Conservation (phyloP, 2,329 filamentous ascomycete species). For the Juglanconis sp. region DNA sequence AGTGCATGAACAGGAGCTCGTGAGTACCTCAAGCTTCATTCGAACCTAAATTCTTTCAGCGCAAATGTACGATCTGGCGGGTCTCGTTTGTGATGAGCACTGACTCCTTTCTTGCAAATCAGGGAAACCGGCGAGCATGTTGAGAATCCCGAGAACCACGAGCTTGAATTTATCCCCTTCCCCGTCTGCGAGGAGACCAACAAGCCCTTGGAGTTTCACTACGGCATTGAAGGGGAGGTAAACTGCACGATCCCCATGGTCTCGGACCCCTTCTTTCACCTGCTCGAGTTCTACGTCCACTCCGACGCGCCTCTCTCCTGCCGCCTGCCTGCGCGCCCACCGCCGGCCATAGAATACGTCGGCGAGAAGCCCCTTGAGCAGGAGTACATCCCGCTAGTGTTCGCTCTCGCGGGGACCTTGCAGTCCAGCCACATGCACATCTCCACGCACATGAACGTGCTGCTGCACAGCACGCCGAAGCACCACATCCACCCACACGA, state of each 20-base stretch:
- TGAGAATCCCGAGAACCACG: slow-evolving; percentile 67
- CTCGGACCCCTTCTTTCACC: slow-evolving; percentile 77
- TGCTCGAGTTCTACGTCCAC: slow-evolving; percentile 96
- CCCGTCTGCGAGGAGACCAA: slow-evolving; percentile 85
- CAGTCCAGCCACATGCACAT: slow-evolving; percentile 89
- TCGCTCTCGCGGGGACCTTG: slow-evolving; percentile 84
- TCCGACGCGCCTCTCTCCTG: slow-evolving; percentile 91
- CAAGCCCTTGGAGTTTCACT: slow-evolving; percentile 77
- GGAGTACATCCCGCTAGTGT: slow-evolving; percentile 78
- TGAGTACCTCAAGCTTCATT: slow-evolving; percentile 37
- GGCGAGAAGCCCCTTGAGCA: slow-evolving; percentile 47
- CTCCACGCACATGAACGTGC: slow-evolving; percentile 82
- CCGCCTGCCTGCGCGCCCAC: slow-evolving; percentile 77
- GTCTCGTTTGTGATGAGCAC: not conserved
- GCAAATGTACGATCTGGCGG: too few relatives aligned
- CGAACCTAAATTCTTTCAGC: too few relatives aligned
- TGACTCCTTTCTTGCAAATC: slow-evolving; percentile 11
- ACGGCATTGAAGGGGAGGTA: slow-evolving; percentile 76
- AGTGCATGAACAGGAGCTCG: slow-evolving; percentile 73
- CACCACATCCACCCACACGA: slow-evolving; percentile 61
- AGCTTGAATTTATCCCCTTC: slow-evolving; percentile 90
- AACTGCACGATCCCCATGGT: slow-evolving; percentile 81
- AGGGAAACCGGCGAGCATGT: slow-evolving; percentile 91
- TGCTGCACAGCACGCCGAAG: slow-evolving; percentile 69
- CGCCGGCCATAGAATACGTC: slow-evolving; percentile 51